Percentiles rank a stretch among this genome's conserved stretches.
phyloP scores from a whole-genome alignment of 352 stramenopile genomes.

The Thraustochytrium striatum region DNA sequence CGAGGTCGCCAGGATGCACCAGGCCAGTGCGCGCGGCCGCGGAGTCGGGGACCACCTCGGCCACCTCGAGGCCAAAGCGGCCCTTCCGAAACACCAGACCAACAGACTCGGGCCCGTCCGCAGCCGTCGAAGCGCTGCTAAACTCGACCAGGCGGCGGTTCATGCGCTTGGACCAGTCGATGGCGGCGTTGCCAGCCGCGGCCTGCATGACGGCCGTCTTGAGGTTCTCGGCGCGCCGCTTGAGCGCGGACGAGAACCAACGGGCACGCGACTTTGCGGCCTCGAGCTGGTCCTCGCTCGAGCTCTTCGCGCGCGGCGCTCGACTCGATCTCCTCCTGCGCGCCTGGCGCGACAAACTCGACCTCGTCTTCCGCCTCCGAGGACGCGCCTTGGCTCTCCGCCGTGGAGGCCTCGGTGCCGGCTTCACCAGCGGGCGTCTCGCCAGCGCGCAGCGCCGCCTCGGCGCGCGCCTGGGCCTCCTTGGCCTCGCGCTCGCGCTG shows the following conservation, averaged over 20 bases:
- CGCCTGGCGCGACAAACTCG: too few species aligned
- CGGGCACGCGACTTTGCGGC: neutral
- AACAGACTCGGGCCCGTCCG: neutral
- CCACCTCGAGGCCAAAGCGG: conserved; percentile 26
- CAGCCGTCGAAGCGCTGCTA: neutral
- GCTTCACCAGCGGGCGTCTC: neutral
- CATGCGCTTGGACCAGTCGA: conserved; percentile 26
- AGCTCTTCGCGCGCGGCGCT: neutral
- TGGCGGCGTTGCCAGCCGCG: conserved; percentile 1
- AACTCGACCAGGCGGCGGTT: conserved; percentile 26
- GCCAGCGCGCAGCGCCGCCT: neutral
- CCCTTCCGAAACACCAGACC: neutral
- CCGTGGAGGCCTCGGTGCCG: neutral
- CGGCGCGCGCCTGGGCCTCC: neutral
- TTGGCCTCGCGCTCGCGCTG: neutral
- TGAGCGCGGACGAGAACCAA: conserved; percentile 29
- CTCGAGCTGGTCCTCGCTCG: neutral
- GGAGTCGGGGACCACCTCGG: neutral
- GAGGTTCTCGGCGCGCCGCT: conserved; percentile 14
- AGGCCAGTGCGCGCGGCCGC: neutral
- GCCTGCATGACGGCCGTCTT: neutral
- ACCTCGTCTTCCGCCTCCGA: too few species aligned
- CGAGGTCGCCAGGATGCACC: conserved; percentile 21
- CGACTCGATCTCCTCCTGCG: too few species aligned
- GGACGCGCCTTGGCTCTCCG: neutral